Evolutionary conservation across 129 eudicot genomes (phyloP).

Genomic region (Apium graveolens): DNA sequence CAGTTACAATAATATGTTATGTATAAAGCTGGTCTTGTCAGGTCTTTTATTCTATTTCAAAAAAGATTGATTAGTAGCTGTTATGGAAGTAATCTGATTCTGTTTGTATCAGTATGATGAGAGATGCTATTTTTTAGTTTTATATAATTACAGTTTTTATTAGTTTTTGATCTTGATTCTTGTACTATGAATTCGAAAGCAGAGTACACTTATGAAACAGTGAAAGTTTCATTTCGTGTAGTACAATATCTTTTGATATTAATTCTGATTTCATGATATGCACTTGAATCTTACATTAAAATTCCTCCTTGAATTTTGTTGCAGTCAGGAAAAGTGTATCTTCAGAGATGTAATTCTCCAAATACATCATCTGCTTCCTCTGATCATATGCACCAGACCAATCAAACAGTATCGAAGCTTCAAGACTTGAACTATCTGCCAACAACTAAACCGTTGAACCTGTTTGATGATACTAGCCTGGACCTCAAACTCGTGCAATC

Average conservation of each 20-base stretch:
- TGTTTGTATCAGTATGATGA: neutral
- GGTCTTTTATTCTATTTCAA: neutral
- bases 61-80: neutral
- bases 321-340: slow-evolving; percentile 94
- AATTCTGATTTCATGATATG: neutral
- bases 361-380: slow-evolving; percentile 45
- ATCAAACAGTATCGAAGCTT: slow-evolving; percentile 36
- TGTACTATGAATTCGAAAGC: neutral
- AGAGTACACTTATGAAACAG: neutral
- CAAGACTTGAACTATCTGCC: slow-evolving; percentile 73
- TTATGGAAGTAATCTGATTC: neutral
- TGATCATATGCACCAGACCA: slow-evolving; percentile 34
- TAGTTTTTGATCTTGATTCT: neutral
- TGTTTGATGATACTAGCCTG: slow-evolving; percentile 54
- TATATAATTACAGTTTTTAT: neutral
- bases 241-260: neutral
- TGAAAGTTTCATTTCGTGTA: neutral
- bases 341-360: slow-evolving; percentile 68
- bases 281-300: neutral
- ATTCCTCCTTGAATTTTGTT: neutral
- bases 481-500: slow-evolving; percentile 66
- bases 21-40: neutral
- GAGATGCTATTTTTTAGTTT: neutral
- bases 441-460: slow-evolving; percentile 38
- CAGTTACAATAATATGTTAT: neutral